Conservation (phyloP, 768 basidiomycete genomes). For the Suillus paluster region DNA sequence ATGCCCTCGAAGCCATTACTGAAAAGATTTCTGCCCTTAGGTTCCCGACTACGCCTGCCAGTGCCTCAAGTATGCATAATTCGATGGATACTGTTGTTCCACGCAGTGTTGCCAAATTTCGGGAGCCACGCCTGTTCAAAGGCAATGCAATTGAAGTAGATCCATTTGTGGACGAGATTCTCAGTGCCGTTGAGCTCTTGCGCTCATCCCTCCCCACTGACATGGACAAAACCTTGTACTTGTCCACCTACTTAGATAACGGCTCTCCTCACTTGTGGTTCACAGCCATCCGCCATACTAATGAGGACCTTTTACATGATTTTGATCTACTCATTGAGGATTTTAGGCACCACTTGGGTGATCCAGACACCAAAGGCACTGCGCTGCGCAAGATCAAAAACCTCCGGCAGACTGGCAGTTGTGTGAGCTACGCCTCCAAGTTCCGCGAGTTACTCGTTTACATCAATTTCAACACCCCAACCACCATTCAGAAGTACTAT, state of each 20-base stretch:
- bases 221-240: conserved; percentile 30
- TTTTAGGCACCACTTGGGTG: conserved; percentile 26
- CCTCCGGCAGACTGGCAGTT: conserved; percentile 36
- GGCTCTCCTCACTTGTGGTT: conserved; percentile 38
- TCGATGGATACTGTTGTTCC: too few species aligned
- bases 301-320: conserved; percentile 25
- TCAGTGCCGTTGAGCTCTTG: conserved; percentile 27
- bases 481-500: conserved; percentile 36
- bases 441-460: conserved; percentile 32
- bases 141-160: conserved; percentile 17
- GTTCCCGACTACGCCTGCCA: too few species aligned
- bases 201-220: conserved; percentile 25
- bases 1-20: neutral
- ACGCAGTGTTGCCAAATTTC: conserved; percentile 13
- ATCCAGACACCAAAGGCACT: conserved; percentile 28
- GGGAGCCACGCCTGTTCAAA: conserved; percentile 18
- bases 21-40: too few species aligned
- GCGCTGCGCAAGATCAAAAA: conserved; percentile 33
- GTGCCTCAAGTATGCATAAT: too few species aligned
- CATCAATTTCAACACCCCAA: too few species aligned
- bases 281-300: conserved; percentile 20
- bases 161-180: conserved; percentile 27
- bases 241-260: conserved; percentile 34
- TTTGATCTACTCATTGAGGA: conserved; percentile 24
- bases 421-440: conserved; percentile 28